These are phyloP conservation scores for Ogataea methylovora DNA, from an alignment of 805 yeast species.

Conservation along the genomic window DNA sequence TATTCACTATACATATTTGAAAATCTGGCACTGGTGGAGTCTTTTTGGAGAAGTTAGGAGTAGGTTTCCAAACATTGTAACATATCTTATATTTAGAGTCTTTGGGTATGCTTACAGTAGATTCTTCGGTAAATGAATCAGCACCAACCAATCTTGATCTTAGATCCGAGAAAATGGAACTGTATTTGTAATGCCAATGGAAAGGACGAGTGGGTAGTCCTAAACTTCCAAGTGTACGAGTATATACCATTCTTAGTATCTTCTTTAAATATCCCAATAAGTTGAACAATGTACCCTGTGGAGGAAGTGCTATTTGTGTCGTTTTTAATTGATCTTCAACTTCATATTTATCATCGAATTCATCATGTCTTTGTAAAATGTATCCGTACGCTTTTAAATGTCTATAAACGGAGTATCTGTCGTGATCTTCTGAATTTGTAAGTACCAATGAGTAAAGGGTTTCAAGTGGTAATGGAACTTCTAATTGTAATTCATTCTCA, in stretches of 20 bases:
- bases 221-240: too few relatives aligned
- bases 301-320: too few relatives aligned
- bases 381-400: constrained; percentile 75
- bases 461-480: constrained; percentile 47
- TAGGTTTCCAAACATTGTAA: constrained; percentile 82
- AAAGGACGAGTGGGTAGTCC: too few relatives aligned
- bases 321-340: too few relatives aligned
- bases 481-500: constrained; percentile 10
- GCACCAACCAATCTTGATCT: too few relatives aligned
- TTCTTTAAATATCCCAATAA: too few relatives aligned
- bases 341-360: background rate
- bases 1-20: constrained; percentile 54
- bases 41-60: constrained; percentile 59
- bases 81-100: constrained; percentile 26
- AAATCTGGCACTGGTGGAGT: constrained; percentile 69
- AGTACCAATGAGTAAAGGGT: constrained; percentile 53
- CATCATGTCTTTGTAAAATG: constrained; percentile 35
- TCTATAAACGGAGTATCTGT: constrained; percentile 60
- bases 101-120: too few relatives aligned
- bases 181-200: too few relatives aligned
- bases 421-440: constrained; percentile 28
- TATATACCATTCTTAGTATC: background rate
- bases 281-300: too few relatives aligned
- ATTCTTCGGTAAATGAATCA: too few relatives aligned
- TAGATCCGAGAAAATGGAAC: too few relatives aligned